Conservation (phyloP, 352 stramenopile genomes). For the Phytophthora pluvialis region DNA sequence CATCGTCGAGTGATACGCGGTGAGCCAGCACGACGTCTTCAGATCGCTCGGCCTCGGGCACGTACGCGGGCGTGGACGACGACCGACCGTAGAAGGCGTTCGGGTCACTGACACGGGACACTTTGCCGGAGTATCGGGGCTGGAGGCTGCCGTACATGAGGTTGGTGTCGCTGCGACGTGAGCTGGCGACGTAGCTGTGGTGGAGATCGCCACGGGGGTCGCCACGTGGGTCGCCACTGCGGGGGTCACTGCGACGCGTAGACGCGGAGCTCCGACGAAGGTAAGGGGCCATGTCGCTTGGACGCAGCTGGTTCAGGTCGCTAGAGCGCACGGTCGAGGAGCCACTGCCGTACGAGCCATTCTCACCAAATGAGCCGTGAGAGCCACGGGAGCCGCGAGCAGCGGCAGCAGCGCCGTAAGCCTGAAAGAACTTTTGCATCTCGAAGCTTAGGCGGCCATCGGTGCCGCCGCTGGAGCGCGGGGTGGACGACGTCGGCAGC, state of each 20-base stretch:
- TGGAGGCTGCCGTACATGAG: slow-evolving; percentile 39
- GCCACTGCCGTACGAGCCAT: slow-evolving; percentile 52
- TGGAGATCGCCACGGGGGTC: slow-evolving; percentile 19
- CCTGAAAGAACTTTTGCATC: slow-evolving; percentile 77
- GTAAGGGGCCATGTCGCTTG: slow-evolving; percentile 39
- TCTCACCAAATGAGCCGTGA: slow-evolving; percentile 44
- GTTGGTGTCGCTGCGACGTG: slow-evolving; percentile 41
- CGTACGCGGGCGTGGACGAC: slow-evolving; percentile 36
- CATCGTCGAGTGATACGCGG: slow-evolving; percentile 64
- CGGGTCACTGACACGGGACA: slow-evolving; percentile 51
- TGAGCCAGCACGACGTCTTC: slow-evolving; percentile 66
- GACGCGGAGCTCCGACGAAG: slow-evolving; percentile 45
- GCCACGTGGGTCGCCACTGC: slow-evolving; percentile 2
- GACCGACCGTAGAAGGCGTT: slow-evolving; percentile 56
- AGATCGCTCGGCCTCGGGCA: slow-evolving; percentile 41
- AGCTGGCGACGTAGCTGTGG: slow-evolving; percentile 40
- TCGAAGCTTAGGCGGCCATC: slow-evolving; percentile 61
- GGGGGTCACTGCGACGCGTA: slow-evolving; percentile 33
- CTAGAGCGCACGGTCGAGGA: slow-evolving; percentile 59
- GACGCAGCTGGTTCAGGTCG: slow-evolving; percentile 49
- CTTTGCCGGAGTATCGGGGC: slow-evolving; percentile 34
- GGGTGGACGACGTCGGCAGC: slow-evolving; percentile 35
- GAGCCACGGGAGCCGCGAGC: slow-evolving; percentile 33
- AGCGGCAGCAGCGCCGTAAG: slow-evolving; percentile 50
- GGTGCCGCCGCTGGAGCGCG: slow-evolving; percentile 43